Evolutionary conservation across 2,329 filamentous ascomycete species (phyloP).

Genomic region (Gyromitra esculenta): DNA sequence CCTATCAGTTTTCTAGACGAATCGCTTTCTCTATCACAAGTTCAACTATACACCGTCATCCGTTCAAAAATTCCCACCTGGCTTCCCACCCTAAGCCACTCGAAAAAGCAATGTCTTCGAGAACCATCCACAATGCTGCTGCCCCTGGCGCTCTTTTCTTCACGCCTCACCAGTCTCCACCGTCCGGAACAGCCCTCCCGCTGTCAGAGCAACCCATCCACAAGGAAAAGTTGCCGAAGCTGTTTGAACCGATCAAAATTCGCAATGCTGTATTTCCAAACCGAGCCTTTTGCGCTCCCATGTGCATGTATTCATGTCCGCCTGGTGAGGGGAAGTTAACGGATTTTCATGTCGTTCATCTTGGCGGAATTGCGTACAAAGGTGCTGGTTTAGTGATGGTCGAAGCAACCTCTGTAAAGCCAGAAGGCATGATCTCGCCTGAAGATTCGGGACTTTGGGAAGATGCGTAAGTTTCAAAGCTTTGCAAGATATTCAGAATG

Average conservation of each 20-base stretch:
- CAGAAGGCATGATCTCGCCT: conserved; percentile 59
- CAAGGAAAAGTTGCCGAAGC: conserved; percentile 57
- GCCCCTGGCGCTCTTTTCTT: conserved; percentile 58
- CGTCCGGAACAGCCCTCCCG: conserved; percentile 59
- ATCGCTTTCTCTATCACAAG: conserved; percentile 3
- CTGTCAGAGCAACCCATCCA: conserved; percentile 34
- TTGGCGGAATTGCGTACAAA: conserved; percentile 58
- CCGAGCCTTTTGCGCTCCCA: conserved; percentile 61
- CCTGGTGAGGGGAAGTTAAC: conserved; percentile 55
- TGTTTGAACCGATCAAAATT: conserved; percentile 64
- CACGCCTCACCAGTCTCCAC: conserved; percentile 58
- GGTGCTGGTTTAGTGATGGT: conserved; percentile 59
- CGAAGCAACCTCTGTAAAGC: conserved; percentile 59
- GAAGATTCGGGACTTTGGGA: conserved; percentile 59
- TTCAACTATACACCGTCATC: conserved; percentile 16
- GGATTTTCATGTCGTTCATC: conserved; percentile 59
- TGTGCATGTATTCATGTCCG: conserved; percentile 42
- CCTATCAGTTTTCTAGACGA: conserved; percentile 10
- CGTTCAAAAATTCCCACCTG: not conserved
- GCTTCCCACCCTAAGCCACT: not conserved
- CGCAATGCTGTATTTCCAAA: conserved; percentile 63
- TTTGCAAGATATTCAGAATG: conserved; percentile 1
- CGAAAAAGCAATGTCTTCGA: conserved; percentile 35
- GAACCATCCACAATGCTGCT: conserved; percentile 33
- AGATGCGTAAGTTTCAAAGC: conserved; percentile 55